Conservation (phyloP, 768 basidiomycete species). For the Suillus cothurnatus region DNA sequence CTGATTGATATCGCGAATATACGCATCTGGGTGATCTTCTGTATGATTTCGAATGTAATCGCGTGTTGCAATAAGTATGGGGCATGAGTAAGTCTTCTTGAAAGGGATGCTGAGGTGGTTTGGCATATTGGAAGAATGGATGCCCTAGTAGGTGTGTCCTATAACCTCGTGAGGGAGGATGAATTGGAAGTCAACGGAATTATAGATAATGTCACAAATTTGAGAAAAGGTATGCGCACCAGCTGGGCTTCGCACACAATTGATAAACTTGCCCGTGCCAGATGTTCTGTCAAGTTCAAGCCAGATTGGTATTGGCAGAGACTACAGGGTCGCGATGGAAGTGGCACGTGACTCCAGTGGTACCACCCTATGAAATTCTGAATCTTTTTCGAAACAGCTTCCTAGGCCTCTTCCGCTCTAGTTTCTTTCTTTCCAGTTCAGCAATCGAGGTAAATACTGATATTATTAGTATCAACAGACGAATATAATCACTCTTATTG, state of each 20-base stretch:
- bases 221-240: too few species aligned
- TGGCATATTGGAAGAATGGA: slow-evolving; percentile 44
- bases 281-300: not conserved
- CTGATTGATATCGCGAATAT: slow-evolving; percentile 70
- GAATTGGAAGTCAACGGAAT: not conserved
- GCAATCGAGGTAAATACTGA: not conserved
- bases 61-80: slow-evolving; percentile 56
- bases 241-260: not conserved
- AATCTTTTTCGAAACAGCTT: too few species aligned
- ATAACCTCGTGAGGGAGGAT: not conserved
- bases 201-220: not conserved
- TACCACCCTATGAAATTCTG: too few species aligned
- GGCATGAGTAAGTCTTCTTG: slow-evolving; percentile 65
- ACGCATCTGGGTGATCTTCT: slow-evolving; percentile 82
- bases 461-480: not conserved
- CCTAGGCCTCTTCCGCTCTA: not conserved
- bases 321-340: not conserved
- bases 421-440: not conserved
- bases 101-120: slow-evolving; percentile 76
- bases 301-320: too few species aligned
- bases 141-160: not conserved
- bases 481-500: not conserved
- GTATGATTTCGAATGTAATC: slow-evolving; percentile 69
- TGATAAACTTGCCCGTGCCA: not conserved
- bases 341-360: slow-evolving; percentile 2